phyloP scores from a whole-genome alignment of 108 stramenopile species.

The Cyclotella distinguenda region DNA sequence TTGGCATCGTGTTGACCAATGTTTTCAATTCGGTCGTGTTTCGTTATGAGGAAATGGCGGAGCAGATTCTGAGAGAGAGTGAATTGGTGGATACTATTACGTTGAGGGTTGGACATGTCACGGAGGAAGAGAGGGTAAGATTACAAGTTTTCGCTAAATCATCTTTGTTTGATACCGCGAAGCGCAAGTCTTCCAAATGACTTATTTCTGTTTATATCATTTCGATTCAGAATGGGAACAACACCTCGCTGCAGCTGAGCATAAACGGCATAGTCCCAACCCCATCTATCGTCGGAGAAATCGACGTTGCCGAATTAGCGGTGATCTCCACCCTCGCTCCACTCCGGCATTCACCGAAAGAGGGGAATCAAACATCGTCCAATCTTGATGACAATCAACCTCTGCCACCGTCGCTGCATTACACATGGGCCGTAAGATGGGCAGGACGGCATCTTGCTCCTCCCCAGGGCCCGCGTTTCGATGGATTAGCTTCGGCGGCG shows the following conservation, averaged over 20 bases:
- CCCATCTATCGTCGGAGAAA: constrained; percentile 59
- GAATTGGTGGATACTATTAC: constrained; percentile 62
- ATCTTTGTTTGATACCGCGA: background rate
- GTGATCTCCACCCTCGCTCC: constrained; percentile 48
- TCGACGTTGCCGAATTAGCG: constrained; percentile 77
- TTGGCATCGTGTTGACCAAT: constrained; percentile 60
- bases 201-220: background rate
- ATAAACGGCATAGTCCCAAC: constrained; percentile 46
- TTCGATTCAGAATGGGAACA: constrained; percentile 41
- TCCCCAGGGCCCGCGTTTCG: constrained; percentile 27
- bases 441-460: constrained; percentile 30
- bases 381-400: background rate
- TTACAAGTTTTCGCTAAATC: background rate
- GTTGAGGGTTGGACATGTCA: constrained; percentile 70
- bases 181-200: background rate
- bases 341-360: background rate
- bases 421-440: constrained; percentile 43
- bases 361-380: background rate
- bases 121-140: constrained; percentile 50
- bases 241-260: constrained; percentile 60
- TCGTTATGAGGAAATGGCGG: constrained; percentile 69
- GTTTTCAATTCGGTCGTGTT: constrained; percentile 54
- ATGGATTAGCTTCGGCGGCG: constrained; percentile 25
- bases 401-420: constrained; percentile 17
- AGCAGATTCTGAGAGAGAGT: constrained; percentile 53